Evolutionary conservation across 2,329 filamentous ascomycete genomes (phyloP).

Genomic region (Cordyceps cicadae): DNA sequence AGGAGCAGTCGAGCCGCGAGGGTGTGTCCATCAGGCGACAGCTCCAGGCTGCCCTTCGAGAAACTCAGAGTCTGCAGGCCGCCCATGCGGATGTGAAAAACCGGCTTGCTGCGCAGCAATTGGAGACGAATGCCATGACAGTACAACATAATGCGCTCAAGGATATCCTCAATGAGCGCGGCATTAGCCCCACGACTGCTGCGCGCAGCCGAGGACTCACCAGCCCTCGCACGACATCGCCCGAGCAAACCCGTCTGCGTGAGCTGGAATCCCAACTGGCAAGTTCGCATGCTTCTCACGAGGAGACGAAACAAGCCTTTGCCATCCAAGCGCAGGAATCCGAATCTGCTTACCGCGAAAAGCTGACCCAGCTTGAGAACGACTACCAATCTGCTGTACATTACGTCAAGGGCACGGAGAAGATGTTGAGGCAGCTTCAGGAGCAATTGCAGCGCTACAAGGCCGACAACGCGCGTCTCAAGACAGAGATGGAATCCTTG

Average conservation of each 20-base stretch:
- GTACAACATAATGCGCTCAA: constrained; percentile 92
- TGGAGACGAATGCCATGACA: constrained; percentile 86
- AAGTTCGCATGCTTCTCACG: constrained; percentile 66
- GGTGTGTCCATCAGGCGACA: constrained; percentile 84
- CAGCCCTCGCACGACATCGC: constrained; percentile 63
- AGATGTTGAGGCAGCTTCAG: constrained; percentile 98
- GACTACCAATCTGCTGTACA: constrained; percentile 97
- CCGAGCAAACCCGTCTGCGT: constrained; percentile 68
- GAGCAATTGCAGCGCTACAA: constrained; percentile 94
- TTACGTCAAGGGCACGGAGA: constrained; percentile 96
- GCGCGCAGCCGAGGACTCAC: constrained; percentile 65
- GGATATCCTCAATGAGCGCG: constrained; percentile 82
- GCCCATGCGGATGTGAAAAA: constrained; percentile 76
- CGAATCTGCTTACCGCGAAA: constrained; percentile 85
- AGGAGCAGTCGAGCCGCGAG: constrained; percentile 93
- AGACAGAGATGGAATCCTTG: constrained; percentile 66
- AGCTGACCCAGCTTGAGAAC: constrained; percentile 86
- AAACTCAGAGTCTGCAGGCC: constrained; percentile 72
- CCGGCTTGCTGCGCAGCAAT: constrained; percentile 74
- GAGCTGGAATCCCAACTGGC: constrained; percentile 87
- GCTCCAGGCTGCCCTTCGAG: constrained; percentile 73
- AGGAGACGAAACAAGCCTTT: constrained; percentile 72
- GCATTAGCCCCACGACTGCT: constrained; percentile 67
- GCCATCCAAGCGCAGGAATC: constrained; percentile 76
- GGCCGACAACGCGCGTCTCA: constrained; percentile 71